phyloP scores from a whole-genome alignment of 1,284 basidiomycete genomes.

The Ustilago shanxiensis region DNA sequence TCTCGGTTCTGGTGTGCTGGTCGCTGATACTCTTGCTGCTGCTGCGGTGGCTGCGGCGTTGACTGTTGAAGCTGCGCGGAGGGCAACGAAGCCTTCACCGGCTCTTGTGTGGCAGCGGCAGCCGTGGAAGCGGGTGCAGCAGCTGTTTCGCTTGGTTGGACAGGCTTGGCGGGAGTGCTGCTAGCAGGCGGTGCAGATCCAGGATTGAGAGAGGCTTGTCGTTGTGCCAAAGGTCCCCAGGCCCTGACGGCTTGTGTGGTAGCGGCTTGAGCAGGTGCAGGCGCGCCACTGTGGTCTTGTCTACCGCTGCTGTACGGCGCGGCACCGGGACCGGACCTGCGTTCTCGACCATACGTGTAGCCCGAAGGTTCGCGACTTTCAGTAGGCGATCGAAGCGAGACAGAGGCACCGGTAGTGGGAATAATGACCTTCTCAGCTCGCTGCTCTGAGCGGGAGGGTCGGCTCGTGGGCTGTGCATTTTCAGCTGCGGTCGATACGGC shows the following conservation, averaged over 20 bases:
- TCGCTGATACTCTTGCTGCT: constrained; percentile 15
- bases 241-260: constrained; percentile 37
- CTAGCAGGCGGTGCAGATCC: constrained; percentile 29
- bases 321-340: constrained; percentile 23
- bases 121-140: constrained; percentile 14
- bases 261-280: constrained; percentile 24
- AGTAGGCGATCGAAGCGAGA: constrained; percentile 48
- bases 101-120: constrained; percentile 16
- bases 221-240: constrained; percentile 67
- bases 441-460: constrained; percentile 38
- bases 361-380: constrained; percentile 32
- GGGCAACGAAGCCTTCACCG: constrained; percentile 14
- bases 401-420: constrained; percentile 45
- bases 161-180: constrained; percentile 15
- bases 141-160: constrained; percentile 14
- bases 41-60: constrained; percentile 15
- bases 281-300: constrained; percentile 17
- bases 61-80: constrained; percentile 22
- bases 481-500: constrained; percentile 22
- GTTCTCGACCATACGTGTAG: constrained; percentile 41
- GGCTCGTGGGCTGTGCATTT: constrained; percentile 14
- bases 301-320: constrained; percentile 27
- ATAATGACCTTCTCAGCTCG: constrained; percentile 53
- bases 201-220: constrained; percentile 55
- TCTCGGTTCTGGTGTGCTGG: constrained; percentile 11